phyloP scores from a whole-genome alignment of 2,329 filamentous ascomycete species.

The Alternaria gansuensis region DNA sequence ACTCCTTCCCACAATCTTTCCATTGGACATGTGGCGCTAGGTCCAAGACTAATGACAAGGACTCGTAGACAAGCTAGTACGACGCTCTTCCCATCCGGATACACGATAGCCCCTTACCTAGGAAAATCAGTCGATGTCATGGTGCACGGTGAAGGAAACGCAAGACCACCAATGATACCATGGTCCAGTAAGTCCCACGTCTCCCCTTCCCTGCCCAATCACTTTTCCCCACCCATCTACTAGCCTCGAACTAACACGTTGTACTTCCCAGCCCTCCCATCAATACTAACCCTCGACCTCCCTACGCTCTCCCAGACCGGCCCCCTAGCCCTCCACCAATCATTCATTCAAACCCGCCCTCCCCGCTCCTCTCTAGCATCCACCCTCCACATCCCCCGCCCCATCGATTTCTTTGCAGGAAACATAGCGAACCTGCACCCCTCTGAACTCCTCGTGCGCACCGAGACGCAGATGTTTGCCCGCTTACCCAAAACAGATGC shows the following conservation, averaged over 20 bases:
- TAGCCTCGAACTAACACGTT: background rate
- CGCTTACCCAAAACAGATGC: conserved; percentile 56
- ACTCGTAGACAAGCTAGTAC: conserved; percentile 58
- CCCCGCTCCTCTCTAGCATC: conserved; percentile 50
- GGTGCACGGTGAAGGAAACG: conserved; percentile 54
- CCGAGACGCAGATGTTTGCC: conserved; percentile 62
- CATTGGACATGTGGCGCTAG: background rate
- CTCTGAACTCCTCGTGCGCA: conserved; percentile 57
- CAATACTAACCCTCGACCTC: conserved; percentile 24
- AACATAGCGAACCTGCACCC: conserved; percentile 39
- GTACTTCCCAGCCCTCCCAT: conserved; percentile 22
- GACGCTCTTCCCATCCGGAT: conserved; percentile 63
- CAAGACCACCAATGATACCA: conserved; percentile 54
- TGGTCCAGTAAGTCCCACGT: conserved; percentile 58
- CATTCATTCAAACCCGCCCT: conserved; percentile 61
- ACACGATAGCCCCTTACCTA: conserved; percentile 60
- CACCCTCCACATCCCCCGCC: conserved; percentile 58
- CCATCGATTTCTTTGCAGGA: conserved; percentile 48
- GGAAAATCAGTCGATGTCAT: conserved; percentile 60
- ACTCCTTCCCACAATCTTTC: too few relatives aligned
- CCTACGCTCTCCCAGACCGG: conserved; percentile 20
- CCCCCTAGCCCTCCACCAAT: conserved; percentile 52
- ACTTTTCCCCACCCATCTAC: conserved; percentile 39
- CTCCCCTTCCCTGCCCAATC: conserved; percentile 43
- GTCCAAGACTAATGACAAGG: background rate